Base-by-base conservation (phyloP, 371 early-diverging fungal genomes). In the Mortierella sp. region DNA sequence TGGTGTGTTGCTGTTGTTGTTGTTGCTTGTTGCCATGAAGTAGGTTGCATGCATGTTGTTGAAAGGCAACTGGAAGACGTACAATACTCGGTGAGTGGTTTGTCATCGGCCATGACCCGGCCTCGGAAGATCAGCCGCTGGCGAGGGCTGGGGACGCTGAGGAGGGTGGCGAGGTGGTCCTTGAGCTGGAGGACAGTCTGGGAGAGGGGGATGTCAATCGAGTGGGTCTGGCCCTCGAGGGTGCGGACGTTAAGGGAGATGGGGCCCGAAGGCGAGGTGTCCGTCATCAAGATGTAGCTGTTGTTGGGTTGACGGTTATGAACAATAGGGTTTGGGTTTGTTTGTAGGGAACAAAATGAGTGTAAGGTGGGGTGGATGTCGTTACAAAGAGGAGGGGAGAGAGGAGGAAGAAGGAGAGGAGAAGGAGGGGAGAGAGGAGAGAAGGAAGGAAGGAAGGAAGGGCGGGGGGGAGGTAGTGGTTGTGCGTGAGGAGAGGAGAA, bases 111-210 rank as follows among this genome's bases (percentile, higher is more conserved):
- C 48, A 93, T 86, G 1, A 93, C 91, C 75, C 89, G 88, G 71
- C 93, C 93, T 80, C 91, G 92, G 71, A 91, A 93, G 76, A 93
- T 93, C 70, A 93, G 80, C 11, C 93, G 91, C 70, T 93, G 93
- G 35, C 92, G 89, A 56, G 87, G 84, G 48, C 87, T 89, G 11
- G 91, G 91, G 3, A 93, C 91, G 76, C 91, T 88, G 71, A 91
- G 89, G 70, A 89, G 86, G 46, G 83, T 58, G 43, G 91, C 89
- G 18, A 93, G 91, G 29, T 89, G 90, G 35, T 90, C 89, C 72
- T 93, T 93, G 35, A 93, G 88, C 35, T 91, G 87, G 51, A 91
- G 80, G 4, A 93, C 92, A 2, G 92, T 90, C 16, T 92, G 90
- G 77, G 80, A 87, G 65, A 90, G 87, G 79, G 90, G 82, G 10